Conservation (phyloP, 768 basidiomycete genomes). For the Mycena kentingensis region DNA sequence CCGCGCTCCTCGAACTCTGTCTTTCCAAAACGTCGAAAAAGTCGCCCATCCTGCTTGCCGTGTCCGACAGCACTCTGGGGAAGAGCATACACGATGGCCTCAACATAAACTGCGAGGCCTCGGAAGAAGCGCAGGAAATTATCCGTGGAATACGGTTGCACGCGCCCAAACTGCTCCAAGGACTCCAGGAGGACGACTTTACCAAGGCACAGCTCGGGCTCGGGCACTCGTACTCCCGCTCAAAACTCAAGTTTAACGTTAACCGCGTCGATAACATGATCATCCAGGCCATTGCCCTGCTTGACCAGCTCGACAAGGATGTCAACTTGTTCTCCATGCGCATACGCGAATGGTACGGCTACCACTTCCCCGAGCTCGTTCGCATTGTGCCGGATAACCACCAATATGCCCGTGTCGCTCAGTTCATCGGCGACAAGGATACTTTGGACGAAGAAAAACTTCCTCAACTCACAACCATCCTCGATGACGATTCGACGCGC, state of each 20-base stretch:
- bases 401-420: slow-evolving; percentile 83
- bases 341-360: slow-evolving; percentile 98
- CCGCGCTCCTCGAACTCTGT: slow-evolving; percentile 84
- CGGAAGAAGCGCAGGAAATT: slow-evolving; percentile 79
- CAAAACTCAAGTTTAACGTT: slow-evolving; percentile 97
- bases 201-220: slow-evolving; percentile 93
- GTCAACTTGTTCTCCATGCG: slow-evolving; percentile 99
- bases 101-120: slow-evolving; percentile 75
- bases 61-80: slow-evolving; percentile 75
- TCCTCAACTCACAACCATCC: slow-evolving; percentile 71
- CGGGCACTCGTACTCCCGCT: slow-evolving; percentile 95
- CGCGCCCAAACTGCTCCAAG: slow-evolving; percentile 86
- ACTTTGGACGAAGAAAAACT: slow-evolving; percentile 76
- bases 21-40: slow-evolving; percentile 76
- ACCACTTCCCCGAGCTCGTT: slow-evolving; percentile 97
- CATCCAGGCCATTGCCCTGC: slow-evolving; percentile 96
- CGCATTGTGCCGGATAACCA: slow-evolving; percentile 92
- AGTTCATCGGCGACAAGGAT: slow-evolving; percentile 91
- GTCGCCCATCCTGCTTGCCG: slow-evolving; percentile 70
- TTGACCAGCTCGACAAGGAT: slow-evolving; percentile 99
- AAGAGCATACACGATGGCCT: slow-evolving; percentile 75
- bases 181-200: slow-evolving; percentile 85
- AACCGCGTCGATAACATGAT: slow-evolving; percentile 99
- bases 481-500: slow-evolving; percentile 81
- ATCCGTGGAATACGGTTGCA: slow-evolving; percentile 93